Evolutionary conservation across 768 basidiomycete genomes (phyloP), one percentile per base, ranked within the genome.

Genomic region (Boletus speciosus): DNA sequence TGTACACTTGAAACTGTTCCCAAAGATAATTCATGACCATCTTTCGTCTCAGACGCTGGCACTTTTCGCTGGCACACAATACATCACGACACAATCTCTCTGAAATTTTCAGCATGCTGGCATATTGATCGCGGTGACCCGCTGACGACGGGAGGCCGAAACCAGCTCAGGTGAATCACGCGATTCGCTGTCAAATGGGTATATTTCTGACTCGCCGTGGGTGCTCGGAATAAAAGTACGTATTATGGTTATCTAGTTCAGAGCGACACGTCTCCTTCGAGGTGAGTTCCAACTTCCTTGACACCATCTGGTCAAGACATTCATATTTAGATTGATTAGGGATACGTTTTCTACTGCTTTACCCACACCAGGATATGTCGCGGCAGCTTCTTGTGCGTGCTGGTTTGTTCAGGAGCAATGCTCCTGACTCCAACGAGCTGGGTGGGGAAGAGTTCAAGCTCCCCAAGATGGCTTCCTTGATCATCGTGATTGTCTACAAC

Each of bases 391-490:
- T 61, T 31, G 10, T 14, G 23, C 19, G 35, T n/a, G 19, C 21
- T 8, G 14, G 40, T 40, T 37, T 37, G 11, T 35, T 29, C 38
- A 34, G 43, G 35, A 40, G 32, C 43, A 45, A 27, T 37, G 15
- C 23, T 25, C 23, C 44, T 15, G 50, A 59, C 37, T 62, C 72
- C 50, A 45, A 35, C 7, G 51, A 57, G 29, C 62, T 67, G 7
- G 8, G n/a, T 23, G 77, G 47, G 21, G 63, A 66, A 32, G 58
- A 83, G 49, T 69, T 79, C 57, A 80, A 74, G 62, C 72, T 83
- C 31, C 82, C 81, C 1, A 76, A 75, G 57, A 70, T 59, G 51
- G 47, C 74, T 19, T 81, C 80, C 3, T 59, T 83, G 49, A 64
- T 66, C 42, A 76, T 81, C 41, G 68, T 83, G 25, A 61, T 83